These are phyloP conservation scores for Spirogloea muscicola DNA, from an alignment of 139 green algal species.

Conservation along the genomic window DNA sequence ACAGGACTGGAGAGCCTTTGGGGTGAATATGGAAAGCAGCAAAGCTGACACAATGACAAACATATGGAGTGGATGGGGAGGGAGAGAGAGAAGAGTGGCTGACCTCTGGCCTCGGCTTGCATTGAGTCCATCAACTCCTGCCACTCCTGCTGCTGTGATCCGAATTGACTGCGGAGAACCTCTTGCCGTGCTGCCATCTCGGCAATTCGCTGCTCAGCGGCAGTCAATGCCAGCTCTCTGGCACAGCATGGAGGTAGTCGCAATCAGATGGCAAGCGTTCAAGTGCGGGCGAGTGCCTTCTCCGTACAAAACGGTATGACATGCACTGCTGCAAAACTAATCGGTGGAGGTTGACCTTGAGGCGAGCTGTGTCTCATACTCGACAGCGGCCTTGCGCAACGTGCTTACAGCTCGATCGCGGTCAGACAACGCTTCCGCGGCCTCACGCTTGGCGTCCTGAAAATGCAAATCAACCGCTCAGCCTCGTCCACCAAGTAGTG, in stretches of 20 bases:
- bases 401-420: constrained; percentile 4
- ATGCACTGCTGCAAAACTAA: too few species aligned
- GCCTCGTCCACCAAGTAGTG: too few species aligned
- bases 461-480: not conserved
- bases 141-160: constrained; percentile 12
- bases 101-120: too few species aligned
- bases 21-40: too few species aligned
- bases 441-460: constrained; percentile 9
- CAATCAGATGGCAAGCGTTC: too few species aligned
- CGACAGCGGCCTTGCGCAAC: not conserved
- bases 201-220: not conserved
- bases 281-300: too few species aligned
- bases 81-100: too few species aligned
- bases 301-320: too few species aligned
- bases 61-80: too few species aligned
- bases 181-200: constrained; percentile 16
- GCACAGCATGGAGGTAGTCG: not conserved
- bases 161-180: not conserved
- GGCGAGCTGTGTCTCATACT: constrained; percentile 21
- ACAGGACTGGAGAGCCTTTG: too few species aligned
- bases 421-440: not conserved
- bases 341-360: too few species aligned
- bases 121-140: constrained; percentile 5
- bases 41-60: too few species aligned
- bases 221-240: constrained; percentile 14